Base-by-base conservation (phyloP, 768 basidiomycete species). In the Mrakia hoshinonis region DNA sequence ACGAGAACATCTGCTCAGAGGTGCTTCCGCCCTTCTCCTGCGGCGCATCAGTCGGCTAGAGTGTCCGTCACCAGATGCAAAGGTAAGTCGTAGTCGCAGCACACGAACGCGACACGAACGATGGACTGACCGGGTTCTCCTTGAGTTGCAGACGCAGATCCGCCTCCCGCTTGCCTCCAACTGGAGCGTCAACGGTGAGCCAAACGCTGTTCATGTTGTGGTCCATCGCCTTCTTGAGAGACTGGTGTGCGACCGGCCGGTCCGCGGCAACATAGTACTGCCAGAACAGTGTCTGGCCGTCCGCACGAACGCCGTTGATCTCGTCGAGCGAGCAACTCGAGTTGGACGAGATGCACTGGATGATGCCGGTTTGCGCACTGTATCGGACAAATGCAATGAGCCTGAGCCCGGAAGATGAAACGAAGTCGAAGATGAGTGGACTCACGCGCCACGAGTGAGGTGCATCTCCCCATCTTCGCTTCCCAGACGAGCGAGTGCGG, bases 221-320 rank as follows among this genome's bases (percentile, higher is more conserved):
- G 1, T 31, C 31, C 58, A 61, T 61, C 4, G 58, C 58, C 58
- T 61, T 61, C 58, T 61, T 61, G 1, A 61, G 58, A 36, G 31
- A 36, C 18, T 61, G 31, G 58, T 61, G 58, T 11, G 58, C 58
- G 20, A 38, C 58, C 20, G 31, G 34, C 18, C 58, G 58, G 20
- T 61, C 58, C 7, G 58, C 58, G 9, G 58, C 46, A 20, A 66
- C 64, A 29, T 66, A 66, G 48, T 47, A 46, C 31, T 66, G 64
- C 78, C 78, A 79, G 22, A 75, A 76, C 22, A 79, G 68, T 24
- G 76, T 48, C 34, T 79, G 78, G 15, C 67, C 76, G 1, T 73
- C 68, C 36, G 49, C 48, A 24, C 70, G 70, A 4, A 73, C 78
- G 1, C 62, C 64, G 49, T 73, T 72, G 4, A 79, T 71, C 67